Conservation (phyloP, 805 yeast genomes). For the Nakazawaea laoshanensis region DNA sequence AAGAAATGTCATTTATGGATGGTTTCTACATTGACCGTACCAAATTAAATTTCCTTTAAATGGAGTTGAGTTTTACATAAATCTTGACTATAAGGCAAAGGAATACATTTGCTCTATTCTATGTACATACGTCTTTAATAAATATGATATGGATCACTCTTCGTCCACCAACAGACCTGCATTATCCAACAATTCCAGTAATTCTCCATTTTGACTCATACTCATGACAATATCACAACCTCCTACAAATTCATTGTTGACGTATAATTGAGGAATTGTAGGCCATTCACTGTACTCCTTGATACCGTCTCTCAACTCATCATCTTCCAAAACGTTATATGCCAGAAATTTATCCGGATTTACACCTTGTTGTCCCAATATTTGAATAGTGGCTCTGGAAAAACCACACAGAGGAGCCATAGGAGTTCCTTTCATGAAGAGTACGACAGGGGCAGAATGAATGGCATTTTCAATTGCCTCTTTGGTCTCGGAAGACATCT, state of each 20-base stretch:
- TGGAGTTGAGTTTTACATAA: no score
- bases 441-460: conserved; percentile 83
- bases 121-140: not conserved
- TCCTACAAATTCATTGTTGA: conserved; percentile 86
- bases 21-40: no score
- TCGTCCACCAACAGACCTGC: conserved; percentile 72
- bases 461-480: conserved; percentile 84
- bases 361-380: conserved; percentile 93
- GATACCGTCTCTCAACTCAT: conserved; percentile 88
- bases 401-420: conserved; percentile 98
- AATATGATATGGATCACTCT: not conserved
- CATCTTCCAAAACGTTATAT: conserved; percentile 90
- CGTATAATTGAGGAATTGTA: conserved; percentile 93
- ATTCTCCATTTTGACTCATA: conserved; percentile 89
- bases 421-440: conserved; percentile 98
- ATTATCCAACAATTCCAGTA: conserved; percentile 73
- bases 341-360: conserved; percentile 97
- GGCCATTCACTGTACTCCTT: conserved; percentile 98
- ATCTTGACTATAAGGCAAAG: conserved; percentile 8
- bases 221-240: conserved; percentile 93
- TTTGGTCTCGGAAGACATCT: conserved; percentile 68
- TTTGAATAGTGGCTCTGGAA: conserved; percentile 88
- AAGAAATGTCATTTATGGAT: no score
- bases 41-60: conserved; percentile 4
- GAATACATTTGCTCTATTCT: not conserved